Evolutionary conservation across 208 protist species (phyloP), one percentile per base, ranked within the genome.

Genomic region (Leishmania gerbilli): DNA sequence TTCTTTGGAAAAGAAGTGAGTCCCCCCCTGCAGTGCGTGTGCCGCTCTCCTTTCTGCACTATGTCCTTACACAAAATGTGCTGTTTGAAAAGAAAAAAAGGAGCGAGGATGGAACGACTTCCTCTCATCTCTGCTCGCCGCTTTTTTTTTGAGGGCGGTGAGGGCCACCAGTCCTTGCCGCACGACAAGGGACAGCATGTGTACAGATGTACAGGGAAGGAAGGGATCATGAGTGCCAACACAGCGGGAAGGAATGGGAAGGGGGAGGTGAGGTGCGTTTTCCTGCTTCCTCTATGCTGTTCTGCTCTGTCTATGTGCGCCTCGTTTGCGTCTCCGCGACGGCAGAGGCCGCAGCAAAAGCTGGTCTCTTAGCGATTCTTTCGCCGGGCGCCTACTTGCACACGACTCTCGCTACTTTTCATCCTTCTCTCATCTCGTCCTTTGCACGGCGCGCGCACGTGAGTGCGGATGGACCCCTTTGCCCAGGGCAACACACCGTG

Each of bases 321-420:
- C 9, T 17, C 0, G 62, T 40, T 34, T 19, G 31, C 62, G 21
- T 74, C 27, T 37, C 27, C 13, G 69, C 1, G 6, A 1, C 40
- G 65, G 40, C 37, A 71, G 65, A 71, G 0, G 21, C 31, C 7
- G 37, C 31, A 27, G 15, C 3, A 3, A 21, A 49, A 45, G 27
- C 2, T 31, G 21, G 13, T 27, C 24, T 31, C n/a, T 34, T 74
- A 27, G 13, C 51, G 5, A 42, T 62, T 15, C 17, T 34, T 81
- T 71, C 6, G 17, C 34, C 40, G 42, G n/a, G 27, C n/a, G 47
- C 27, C 27, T 40, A 17, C 31, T 17, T 27, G 27, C 19, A n/a
- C 40, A 45, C 27, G 42, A 47, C 31, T 67, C 71, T n/a, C 31
- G 49, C 21, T 84, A 11, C n/a, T 79, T 74, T 76, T 81, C 34